phyloP scores from a whole-genome alignment of 1,139 yeast genomes.

The Kurtzmaniella quercitrusa region DNA sequence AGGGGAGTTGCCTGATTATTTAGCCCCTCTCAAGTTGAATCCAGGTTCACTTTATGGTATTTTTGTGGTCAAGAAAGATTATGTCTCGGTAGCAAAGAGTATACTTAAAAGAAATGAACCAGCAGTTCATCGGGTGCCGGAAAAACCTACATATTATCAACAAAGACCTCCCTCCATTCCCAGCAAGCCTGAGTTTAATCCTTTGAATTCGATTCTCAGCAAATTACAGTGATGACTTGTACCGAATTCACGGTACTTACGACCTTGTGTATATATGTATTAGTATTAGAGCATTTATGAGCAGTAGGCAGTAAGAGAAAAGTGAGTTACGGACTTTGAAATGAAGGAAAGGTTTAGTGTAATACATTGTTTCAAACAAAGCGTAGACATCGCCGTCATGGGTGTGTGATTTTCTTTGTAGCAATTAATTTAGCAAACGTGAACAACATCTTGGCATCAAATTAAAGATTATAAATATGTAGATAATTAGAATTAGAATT shows the following conservation, averaged over 20 bases:
- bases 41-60: conserved; percentile 34
- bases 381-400: too few species aligned
- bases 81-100: conserved; percentile 20
- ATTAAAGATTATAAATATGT: too few species aligned
- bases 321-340: too few species aligned
- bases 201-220: conserved; percentile 20
- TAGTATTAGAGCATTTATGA: not conserved
- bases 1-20: conserved; percentile 28
- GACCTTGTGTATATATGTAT: not conserved
- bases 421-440: too few species aligned
- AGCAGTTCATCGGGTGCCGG: not conserved
- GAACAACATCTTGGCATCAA: too few species aligned
- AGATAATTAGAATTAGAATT: too few species aligned
- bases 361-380: too few species aligned
- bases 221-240: conserved; percentile 10
- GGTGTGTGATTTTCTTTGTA: too few species aligned
- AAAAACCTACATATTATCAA: not conserved
- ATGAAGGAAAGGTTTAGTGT: not conserved
- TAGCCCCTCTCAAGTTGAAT: conserved; percentile 16
- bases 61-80: conserved; percentile 45
- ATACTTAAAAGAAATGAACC: conserved; percentile 15
- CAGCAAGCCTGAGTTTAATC: conserved; percentile 4
- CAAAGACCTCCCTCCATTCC: not conserved
- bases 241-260: not conserved
- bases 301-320: not conserved